Percentiles rank a stretch among this genome's conserved stretches.
phyloP scores from a whole-genome alignment of 306 rosid genomes.

The Senna tora region DNA sequence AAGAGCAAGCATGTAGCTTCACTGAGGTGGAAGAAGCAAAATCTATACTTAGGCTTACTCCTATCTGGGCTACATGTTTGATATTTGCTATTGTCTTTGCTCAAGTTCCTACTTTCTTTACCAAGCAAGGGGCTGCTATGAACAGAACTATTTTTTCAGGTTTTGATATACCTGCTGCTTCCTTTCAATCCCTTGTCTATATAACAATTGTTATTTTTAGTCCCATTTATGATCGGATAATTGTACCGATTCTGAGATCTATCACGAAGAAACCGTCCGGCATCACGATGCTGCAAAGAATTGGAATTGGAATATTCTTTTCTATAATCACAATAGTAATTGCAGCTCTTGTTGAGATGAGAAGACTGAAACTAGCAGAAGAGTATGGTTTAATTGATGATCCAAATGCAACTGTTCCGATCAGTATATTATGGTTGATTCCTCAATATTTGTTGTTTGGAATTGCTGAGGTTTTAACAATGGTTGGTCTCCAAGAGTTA shows the following conservation, averaged over 20 bases:
- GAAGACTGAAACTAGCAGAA: slow-evolving; percentile 44
- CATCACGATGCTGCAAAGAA: no score
- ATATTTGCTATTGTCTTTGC: slow-evolving; percentile 40
- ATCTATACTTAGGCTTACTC: slow-evolving; percentile 49
- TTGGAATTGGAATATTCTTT: slow-evolving; percentile 40
- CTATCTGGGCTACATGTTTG: slow-evolving; percentile 43
- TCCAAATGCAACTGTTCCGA: no score
- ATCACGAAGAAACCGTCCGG: background rate
- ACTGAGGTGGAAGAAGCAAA: slow-evolving; percentile 55
- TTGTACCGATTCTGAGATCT: background rate
- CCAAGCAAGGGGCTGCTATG: slow-evolving; percentile 19
- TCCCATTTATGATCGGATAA: background rate
- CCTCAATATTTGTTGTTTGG: no score
- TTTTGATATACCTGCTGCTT: slow-evolving; percentile 4
- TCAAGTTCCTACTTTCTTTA: slow-evolving; percentile 40
- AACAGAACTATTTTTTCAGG: slow-evolving; percentile 47
- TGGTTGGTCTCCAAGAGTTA: background rate
- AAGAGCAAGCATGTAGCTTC: slow-evolving; percentile 27
- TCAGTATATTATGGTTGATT: no score
- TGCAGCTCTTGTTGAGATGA: slow-evolving; percentile 50
- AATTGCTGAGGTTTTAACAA: no score
- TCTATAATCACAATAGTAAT: slow-evolving; percentile 55
- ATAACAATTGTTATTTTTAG: background rate
- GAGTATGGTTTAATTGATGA: no score
- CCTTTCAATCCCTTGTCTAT: background rate